These are phyloP conservation scores for Angomonas ambiguus DNA, from an alignment of 208 protist genomes.

Conservation along the genomic window DNA sequence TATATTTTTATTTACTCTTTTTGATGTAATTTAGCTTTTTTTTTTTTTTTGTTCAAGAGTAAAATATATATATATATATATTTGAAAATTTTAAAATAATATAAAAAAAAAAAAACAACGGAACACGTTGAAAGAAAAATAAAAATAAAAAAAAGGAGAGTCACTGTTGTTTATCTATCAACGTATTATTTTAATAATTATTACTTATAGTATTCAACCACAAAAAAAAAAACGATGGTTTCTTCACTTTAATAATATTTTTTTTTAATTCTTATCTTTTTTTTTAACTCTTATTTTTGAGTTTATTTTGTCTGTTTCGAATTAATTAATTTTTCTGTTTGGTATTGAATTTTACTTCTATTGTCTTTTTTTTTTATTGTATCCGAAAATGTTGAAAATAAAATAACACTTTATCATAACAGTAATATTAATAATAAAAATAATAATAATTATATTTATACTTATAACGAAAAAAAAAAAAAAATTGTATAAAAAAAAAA, in stretches of 20 bases:
- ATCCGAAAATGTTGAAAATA: too few species aligned
- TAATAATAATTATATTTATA: background rate
- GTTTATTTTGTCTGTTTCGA: too few species aligned
- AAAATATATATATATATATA: constrained; percentile 1
- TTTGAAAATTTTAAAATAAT: background rate
- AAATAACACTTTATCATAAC: too few species aligned
- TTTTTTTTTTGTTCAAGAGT: background rate
- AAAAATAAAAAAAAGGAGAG: background rate
- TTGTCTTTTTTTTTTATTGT: background rate
- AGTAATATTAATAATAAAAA: constrained; percentile 8
- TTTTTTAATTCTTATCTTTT: too few species aligned
- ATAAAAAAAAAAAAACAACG: constrained; percentile 5
- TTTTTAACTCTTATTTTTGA: background rate
- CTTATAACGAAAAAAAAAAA: constrained; percentile 1
- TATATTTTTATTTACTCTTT: background rate
- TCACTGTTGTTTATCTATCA: background rate
- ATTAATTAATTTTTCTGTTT: background rate
- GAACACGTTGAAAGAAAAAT: background rate
- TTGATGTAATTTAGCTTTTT: background rate
- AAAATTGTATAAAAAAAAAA: background rate
- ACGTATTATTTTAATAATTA: background rate
- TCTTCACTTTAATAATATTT: too few species aligned
- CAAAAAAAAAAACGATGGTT: constrained; percentile 4
- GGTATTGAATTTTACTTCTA: background rate
- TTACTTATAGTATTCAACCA: background rate